Conservation (phyloP, 1,284 basidiomycete species). For the Volvariella volvacea region DNA sequence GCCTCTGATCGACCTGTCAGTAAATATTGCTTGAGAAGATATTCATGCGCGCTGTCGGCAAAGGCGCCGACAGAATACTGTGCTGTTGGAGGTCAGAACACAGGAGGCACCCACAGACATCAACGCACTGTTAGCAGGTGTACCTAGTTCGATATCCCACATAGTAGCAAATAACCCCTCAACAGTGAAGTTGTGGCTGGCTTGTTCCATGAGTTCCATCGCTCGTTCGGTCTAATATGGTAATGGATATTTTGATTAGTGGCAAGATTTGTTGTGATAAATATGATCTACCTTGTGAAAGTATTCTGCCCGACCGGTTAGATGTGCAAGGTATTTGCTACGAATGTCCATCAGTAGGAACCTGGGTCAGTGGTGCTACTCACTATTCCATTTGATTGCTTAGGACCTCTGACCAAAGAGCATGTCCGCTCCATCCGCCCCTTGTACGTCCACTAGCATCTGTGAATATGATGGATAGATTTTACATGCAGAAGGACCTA, state of each 20-base stretch:
- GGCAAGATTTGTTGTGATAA: no score
- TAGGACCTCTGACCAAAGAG: slow-evolving; percentile 40
- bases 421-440: slow-evolving; percentile 24
- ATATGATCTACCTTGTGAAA: slow-evolving; percentile 37
- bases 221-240: slow-evolving; percentile 32
- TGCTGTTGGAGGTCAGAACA: slow-evolving; percentile 21
- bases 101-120: not conserved
- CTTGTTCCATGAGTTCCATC: slow-evolving; percentile 41
- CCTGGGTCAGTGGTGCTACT: slow-evolving; percentile 8
- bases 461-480: not conserved
- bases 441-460: slow-evolving; percentile 23
- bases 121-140: slow-evolving; percentile 26
- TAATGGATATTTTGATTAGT: not conserved
- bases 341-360: not conserved
- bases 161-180: slow-evolving; percentile 35
- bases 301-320: slow-evolving; percentile 45
- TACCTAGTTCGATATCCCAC: slow-evolving; percentile 33
- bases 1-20: slow-evolving; percentile 44
- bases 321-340: slow-evolving; percentile 51
- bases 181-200: slow-evolving; percentile 12
- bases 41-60: slow-evolving; percentile 70
- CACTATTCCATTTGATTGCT: slow-evolving; percentile 55
- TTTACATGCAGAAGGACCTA: slow-evolving; percentile 13
- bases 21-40: slow-evolving; percentile 68
- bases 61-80: slow-evolving; percentile 50